phyloP scores from a whole-genome alignment of 2,329 filamentous ascomycete species.

The Nemania serpens region DNA sequence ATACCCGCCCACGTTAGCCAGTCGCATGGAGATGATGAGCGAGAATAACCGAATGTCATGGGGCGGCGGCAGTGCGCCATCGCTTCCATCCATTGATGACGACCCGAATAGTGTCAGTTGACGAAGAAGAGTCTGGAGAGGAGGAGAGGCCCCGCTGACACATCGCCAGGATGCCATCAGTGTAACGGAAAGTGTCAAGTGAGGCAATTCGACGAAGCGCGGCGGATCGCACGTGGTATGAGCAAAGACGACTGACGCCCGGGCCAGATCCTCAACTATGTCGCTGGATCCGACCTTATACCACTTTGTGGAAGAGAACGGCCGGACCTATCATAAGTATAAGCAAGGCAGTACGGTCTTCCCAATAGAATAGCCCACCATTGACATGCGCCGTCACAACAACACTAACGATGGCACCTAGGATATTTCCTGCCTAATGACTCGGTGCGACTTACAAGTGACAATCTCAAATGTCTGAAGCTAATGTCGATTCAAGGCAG shows the following conservation, averaged over 20 bases:
- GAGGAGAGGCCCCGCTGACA: slow-evolving; percentile 5
- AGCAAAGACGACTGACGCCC: neutral
- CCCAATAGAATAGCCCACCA: neutral
- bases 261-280: slow-evolving; percentile 37
- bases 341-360: slow-evolving; percentile 39
- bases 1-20: neutral
- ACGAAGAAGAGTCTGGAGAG: neutral
- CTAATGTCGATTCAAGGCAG: slow-evolving; percentile 31
- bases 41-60: slow-evolving; percentile 29
- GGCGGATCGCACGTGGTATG: neutral
- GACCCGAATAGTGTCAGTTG: slow-evolving; percentile 30
- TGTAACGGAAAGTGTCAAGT: slow-evolving; percentile 24
- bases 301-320: slow-evolving; percentile 39
- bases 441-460: slow-evolving; percentile 25
- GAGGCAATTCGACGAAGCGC: neutral
- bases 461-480: neutral
- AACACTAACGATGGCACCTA: slow-evolving; percentile 20
- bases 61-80: slow-evolving; percentile 34
- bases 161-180: slow-evolving; percentile 23
- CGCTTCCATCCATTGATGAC: slow-evolving; percentile 36
- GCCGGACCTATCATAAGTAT: slow-evolving; percentile 41
- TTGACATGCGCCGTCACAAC: neutral
- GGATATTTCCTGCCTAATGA: slow-evolving; percentile 43
- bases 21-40: slow-evolving; percentile 9
- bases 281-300: slow-evolving; percentile 37